Percentiles rank a stretch among this genome's conserved stretches.
These are phyloP conservation scores for Umbilicus rupestris DNA, from an alignment of 164 flowering plant genomes.

Conservation along the genomic window DNA sequence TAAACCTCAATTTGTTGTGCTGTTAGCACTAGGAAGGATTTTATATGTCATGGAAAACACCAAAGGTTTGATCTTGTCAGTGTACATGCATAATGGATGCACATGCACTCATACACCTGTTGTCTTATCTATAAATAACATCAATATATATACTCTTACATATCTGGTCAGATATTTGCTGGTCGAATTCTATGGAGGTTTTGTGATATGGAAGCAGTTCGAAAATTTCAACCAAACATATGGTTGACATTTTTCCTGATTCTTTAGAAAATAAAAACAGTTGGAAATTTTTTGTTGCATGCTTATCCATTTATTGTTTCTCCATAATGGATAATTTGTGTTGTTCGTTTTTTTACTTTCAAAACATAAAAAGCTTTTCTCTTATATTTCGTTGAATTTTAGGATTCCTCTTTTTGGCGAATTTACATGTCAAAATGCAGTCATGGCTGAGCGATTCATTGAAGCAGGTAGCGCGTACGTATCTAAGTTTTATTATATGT, in stretches of 20 bases:
- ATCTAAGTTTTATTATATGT: conserved; percentile 25
- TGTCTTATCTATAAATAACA: too few species aligned
- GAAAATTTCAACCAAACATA: too few species aligned
- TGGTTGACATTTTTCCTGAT: too few species aligned
- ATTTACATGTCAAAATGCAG: conserved; percentile 94
- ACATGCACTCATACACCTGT: background rate
- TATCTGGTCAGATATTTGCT: too few species aligned
- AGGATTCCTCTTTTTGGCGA: conserved; percentile 91
- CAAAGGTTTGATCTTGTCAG: background rate
- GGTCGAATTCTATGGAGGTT: too few species aligned
- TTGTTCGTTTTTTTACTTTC: background rate
- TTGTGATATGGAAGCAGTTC: too few species aligned
- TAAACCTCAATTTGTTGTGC: background rate
- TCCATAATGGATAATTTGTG: background rate
- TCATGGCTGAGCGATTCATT: conserved; percentile 91
- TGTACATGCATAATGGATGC: background rate
- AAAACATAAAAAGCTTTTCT: too few species aligned
- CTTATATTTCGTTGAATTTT: conserved; percentile 12
- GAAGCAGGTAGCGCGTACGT: conserved; percentile 99
- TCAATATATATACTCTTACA: too few species aligned
- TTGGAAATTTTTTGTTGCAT: background rate
- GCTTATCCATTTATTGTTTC: too few species aligned
- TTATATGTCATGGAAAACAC: background rate
- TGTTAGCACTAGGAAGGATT: background rate
- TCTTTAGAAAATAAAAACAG: background rate